Evolutionary conservation across 202 grass and related monocot species (phyloP), one percentile per base, ranked within the genome.

Genomic region (Setaria viridis): DNA sequence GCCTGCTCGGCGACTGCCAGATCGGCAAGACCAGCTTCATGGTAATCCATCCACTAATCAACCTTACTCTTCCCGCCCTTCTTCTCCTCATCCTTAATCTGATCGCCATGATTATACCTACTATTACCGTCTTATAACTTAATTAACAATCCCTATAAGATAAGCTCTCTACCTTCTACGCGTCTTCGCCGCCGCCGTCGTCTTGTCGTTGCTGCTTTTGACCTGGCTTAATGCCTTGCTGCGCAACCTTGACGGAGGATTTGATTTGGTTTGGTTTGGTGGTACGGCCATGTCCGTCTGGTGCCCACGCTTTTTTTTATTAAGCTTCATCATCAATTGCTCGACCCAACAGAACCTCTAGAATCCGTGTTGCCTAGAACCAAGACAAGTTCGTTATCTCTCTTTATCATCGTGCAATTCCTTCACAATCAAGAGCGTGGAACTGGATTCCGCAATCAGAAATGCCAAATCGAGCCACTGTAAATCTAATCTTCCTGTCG

Each of bases 1-100:
- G 90, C 83, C 70, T 99, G 75, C 94, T 99, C 67, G 97, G 97
- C n/a, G 97, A 99, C 65, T 96, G 92, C 76, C 92, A 84, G 62
- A 94, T 93, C 67, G 97, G 97, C 76, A 99, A 99, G 87, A 99
- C 97, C 29, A 99, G 94, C 83, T 99, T 99, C 90, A 89, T 97
- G 97, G 97, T 99, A 91, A 85, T 66, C 14, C 13, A 48, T 42
- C 20, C 3, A 7, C 12, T 10, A n/a, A n/a, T 58, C 11, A 6
- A 48, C 30, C 15, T 67, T 17, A 21, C 78, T 56, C 37, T 56
- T 37, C 20, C 60, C 33, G 4, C 45, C n/a, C 16, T 7, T 45
- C 7, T 77, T 21, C 75, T 49, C 8, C 9, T 34, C 13, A 62
- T 62, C 75, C 20, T 62, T 12, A 25, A 42, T 67, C 30, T 42